Percentiles rank a stretch among this genome's conserved stretches.
Conservation (phyloP, 306 rosid species). For the Fragaria ananassa region DNA sequence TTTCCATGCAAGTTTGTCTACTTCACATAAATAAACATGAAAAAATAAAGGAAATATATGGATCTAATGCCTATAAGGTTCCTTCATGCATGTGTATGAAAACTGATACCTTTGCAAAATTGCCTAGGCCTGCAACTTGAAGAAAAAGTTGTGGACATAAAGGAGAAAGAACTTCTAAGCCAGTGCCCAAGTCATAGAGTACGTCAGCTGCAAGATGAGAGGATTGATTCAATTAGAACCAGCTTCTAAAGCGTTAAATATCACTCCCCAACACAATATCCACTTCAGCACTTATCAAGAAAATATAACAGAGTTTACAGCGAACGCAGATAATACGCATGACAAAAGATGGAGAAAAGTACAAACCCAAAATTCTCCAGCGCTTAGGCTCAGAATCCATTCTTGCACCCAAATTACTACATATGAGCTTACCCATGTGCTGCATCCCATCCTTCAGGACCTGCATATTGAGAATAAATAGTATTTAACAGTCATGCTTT, state of each 20-base stretch:
- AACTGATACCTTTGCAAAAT: slow-evolving; percentile 72
- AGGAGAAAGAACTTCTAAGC: slow-evolving; percentile 96
- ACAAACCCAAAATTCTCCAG: slow-evolving; percentile 87
- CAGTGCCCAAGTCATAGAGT: slow-evolving; percentile 82
- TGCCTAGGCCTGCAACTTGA: slow-evolving; percentile 92
- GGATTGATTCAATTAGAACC: slow-evolving; percentile 21
- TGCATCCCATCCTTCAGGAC: slow-evolving; percentile 94
- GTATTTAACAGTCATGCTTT: not conserved
- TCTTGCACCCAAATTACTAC: slow-evolving; percentile 92
- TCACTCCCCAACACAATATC: not conserved
- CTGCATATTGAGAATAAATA: slow-evolving; percentile 34
- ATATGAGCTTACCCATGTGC: slow-evolving; percentile 87
- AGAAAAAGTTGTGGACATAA: slow-evolving; percentile 95
- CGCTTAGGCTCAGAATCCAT: slow-evolving; percentile 97
- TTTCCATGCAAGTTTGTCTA: not conserved
- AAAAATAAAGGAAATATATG: not conserved
- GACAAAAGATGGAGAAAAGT: slow-evolving; percentile 4
- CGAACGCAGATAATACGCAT: not conserved
- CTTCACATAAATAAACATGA: not conserved
- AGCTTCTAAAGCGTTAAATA: not conserved
- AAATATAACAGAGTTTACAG: not conserved
- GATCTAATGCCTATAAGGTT: not conserved
- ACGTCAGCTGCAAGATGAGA: slow-evolving; percentile 73
- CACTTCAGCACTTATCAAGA: not conserved
- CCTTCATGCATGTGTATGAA: not conserved